Percentiles rank a stretch among this genome's conserved stretches.
These are phyloP conservation scores for Rhynchosporium agropyri DNA, from an alignment of 2,329 filamentous ascomycete species.

Conservation along the genomic window DNA sequence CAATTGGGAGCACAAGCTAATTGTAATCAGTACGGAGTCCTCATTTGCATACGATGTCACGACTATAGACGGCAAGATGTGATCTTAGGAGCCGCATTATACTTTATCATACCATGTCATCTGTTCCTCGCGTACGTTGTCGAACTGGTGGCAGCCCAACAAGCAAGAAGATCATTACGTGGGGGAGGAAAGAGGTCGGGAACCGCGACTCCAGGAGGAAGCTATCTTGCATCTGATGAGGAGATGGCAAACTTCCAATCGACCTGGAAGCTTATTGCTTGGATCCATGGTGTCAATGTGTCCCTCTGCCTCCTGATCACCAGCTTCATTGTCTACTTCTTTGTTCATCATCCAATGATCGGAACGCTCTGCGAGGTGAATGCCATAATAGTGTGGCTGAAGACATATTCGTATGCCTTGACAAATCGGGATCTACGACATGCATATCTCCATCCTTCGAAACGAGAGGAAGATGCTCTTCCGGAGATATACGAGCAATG, in stretches of 20 bases:
- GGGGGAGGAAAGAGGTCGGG: slow-evolving; percentile 49
- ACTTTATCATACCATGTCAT: slow-evolving; percentile 86
- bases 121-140: slow-evolving; percentile 89
- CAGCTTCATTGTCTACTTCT: slow-evolving; percentile 84
- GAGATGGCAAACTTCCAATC: slow-evolving; percentile 65
- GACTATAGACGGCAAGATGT: slow-evolving; percentile 82
- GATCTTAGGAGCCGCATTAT: slow-evolving; percentile 74
- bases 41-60: slow-evolving; percentile 89
- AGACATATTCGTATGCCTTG: slow-evolving; percentile 93
- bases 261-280: slow-evolving; percentile 80
- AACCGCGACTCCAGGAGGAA: slow-evolving; percentile 41
- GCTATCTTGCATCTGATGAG: slow-evolving; percentile 45
- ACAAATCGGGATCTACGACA: slow-evolving; percentile 95
- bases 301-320: slow-evolving; percentile 79
- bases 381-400: slow-evolving; percentile 93
- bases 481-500: slow-evolving; percentile 82
- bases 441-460: slow-evolving; percentile 77
- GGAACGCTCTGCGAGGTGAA: slow-evolving; percentile 90
- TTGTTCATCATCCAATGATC: slow-evolving; percentile 90
- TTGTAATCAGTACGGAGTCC: slow-evolving; percentile 72
- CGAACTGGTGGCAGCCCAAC: slow-evolving; percentile 78
- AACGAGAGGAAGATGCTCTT: slow-evolving; percentile 66
- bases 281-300: slow-evolving; percentile 81
- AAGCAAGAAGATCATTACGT: slow-evolving; percentile 70
- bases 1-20: slow-evolving; percentile 24